Base-by-base conservation (phyloP, 768 basidiomycete species). In the Phylloporus arenicola region DNA sequence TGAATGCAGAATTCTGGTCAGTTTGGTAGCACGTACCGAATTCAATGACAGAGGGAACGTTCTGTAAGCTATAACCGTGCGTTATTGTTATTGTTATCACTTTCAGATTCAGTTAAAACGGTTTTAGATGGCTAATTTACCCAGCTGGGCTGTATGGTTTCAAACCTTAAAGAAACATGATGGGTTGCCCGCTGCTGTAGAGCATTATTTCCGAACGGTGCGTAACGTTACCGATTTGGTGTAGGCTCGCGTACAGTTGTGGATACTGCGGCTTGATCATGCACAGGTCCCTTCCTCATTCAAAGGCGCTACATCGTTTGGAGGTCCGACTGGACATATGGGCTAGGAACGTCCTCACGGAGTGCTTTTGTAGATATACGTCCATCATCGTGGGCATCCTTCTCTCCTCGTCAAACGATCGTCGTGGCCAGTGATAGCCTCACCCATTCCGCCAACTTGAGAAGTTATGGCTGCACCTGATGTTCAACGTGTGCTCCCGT, bases 391-490 rank as follows among this genome's bases (percentile, higher is more conserved):
- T 29, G 22, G 22, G 33, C 11, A 24, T 8, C 8, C 9, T 12
- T 42, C 16, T 14, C 6, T n/a, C 12, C 10, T 35, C n/a, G 34
- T n/a, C 3, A 42, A 42, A 17, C 9, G 25, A 29, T 10, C 27
- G 16, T 43, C 27, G 5, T n/a, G 25, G 14, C 27, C 19, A 8
- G 31, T 14, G 27, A 17, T 27, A 27, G 22, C 25, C n/a, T 25
- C 9, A 34, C 14, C 12, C 12, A 19, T 30, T 33, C 20, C 14
- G 16, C 17, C 19, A 10, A 13, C 4, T 17, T 11, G 8, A 24
- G 22, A 4, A 29, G 19, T 25, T 41, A 65, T 65, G 63, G 61
- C 61, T 13, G 35, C 58, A n/a, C 45, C 58, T 43, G 58, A 57
- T 14, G 53, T 63, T 24, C 61, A 65, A 30, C 54, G 33, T 34